phyloP scores from a whole-genome alignment of 2,329 filamentous ascomycete genomes.

The Aspergillus ochraceus region DNA sequence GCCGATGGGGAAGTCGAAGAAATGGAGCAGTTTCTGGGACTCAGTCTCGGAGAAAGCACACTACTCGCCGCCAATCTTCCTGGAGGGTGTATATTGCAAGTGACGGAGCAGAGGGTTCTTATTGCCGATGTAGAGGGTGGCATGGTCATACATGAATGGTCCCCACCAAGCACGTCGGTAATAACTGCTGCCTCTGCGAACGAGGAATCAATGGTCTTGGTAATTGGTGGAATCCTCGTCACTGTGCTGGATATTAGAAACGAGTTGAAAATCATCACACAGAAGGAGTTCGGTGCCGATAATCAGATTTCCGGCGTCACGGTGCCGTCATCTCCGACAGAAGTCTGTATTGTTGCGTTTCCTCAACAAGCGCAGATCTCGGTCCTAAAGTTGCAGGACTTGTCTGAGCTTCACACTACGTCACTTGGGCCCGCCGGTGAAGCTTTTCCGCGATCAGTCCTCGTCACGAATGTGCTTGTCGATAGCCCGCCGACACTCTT shows the following conservation, averaged over 20 bases:
- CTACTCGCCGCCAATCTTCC: constrained; percentile 68
- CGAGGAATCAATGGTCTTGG: constrained; percentile 67
- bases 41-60: constrained; percentile 70
- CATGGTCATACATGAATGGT: constrained; percentile 49
- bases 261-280: constrained; percentile 57
- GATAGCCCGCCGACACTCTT: constrained; percentile 74
- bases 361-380: constrained; percentile 82
- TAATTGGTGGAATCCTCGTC: constrained; percentile 71
- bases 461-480: constrained; percentile 72
- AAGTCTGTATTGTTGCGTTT: constrained; percentile 78
- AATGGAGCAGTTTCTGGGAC: constrained; percentile 70
- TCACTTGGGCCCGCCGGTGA: constrained; percentile 64
- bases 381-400: constrained; percentile 66
- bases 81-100: constrained; percentile 68
- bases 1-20: constrained; percentile 79
- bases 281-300: constrained; percentile 62
- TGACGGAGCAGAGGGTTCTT: constrained; percentile 65
- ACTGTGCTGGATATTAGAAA: constrained; percentile 65
- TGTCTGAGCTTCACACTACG: constrained; percentile 67
- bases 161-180: constrained; percentile 45
- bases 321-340: constrained; percentile 62
- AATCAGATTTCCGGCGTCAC: constrained; percentile 87
- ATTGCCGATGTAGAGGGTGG: constrained; percentile 60
- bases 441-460: constrained; percentile 79
- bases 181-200: constrained; percentile 83